Evolutionary conservation across 2,329 filamentous ascomycete genomes (phyloP).

Genomic region (Arthroderma sp.): DNA sequence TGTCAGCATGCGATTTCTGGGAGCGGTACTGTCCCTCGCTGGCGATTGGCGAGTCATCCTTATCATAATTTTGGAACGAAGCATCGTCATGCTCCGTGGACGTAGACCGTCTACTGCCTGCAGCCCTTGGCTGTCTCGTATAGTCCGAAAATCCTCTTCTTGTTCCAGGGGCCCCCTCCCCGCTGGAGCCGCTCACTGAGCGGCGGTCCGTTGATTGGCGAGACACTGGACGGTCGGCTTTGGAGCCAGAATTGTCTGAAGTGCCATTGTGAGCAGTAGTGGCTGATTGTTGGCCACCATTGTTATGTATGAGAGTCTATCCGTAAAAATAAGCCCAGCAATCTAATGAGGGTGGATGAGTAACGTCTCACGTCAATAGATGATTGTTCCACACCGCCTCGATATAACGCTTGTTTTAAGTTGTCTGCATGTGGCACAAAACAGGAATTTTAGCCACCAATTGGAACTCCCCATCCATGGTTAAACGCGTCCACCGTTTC

Average conservation of each 20-base stretch:
- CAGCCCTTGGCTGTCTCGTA: not conserved
- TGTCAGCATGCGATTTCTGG: conserved; percentile 5
- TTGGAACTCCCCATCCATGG: no score
- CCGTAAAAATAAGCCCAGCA: conserved; percentile 9
- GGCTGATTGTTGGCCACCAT: not conserved
- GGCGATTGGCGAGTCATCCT: conserved; percentile 11
- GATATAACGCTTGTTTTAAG: conserved; percentile 36
- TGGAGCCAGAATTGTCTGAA: not conserved
- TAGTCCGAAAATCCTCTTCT: not conserved
- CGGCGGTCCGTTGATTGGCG: no score
- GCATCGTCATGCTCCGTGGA: conserved; percentile 15
- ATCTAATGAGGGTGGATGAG: conserved; percentile 3
- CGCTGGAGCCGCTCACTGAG: no score
- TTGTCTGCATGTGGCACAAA: conserved; percentile 22
- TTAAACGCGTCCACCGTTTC: no score
- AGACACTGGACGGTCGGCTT: no score
- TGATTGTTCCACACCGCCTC: conserved; percentile 37
- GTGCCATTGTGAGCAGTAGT: not conserved
- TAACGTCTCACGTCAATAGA: conserved; percentile 32
- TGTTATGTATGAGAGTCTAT: conserved; percentile 1
- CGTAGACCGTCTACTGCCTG: conserved; percentile 2
- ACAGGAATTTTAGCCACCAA: conserved; percentile 1
- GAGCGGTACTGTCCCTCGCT: conserved; percentile 11
- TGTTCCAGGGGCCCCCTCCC: no score
- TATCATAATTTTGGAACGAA: conserved; percentile 16